A percentile compares a stretch with the other conserved stretches of the same genome.
Evolutionary conservation across 805 yeast species (phyloP).

Genomic region (Nakazawaea holstii): DNA sequence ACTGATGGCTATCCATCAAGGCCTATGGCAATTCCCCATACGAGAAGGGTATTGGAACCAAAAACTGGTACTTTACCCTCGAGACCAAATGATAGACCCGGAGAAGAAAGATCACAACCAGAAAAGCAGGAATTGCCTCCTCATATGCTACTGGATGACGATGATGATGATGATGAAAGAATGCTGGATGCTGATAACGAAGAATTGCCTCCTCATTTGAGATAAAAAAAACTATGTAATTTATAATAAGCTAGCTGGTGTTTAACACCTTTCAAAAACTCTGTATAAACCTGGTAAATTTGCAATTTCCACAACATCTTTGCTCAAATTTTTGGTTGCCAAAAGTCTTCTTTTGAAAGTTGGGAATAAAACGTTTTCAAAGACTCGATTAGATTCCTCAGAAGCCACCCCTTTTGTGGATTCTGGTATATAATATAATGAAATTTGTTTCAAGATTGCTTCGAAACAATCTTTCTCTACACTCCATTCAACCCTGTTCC

Average conservation of each 20-base stretch:
- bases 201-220: constrained; percentile 11
- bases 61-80: constrained; percentile 4
- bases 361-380: constrained; percentile 66
- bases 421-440: constrained; percentile 70
- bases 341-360: constrained; percentile 54
- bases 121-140: constrained; percentile 6
- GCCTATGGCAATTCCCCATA: not conserved
- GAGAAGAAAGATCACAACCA: not conserved
- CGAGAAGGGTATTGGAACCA: constrained; percentile 6
- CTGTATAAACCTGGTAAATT: constrained; percentile 85
- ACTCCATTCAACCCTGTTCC: constrained; percentile 53
- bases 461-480: constrained; percentile 66
- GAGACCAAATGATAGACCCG: not conserved
- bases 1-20: not conserved
- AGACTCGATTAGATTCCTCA: constrained; percentile 19
- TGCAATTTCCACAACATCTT: constrained; percentile 77
- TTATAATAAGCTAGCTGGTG: not conserved
- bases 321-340: constrained; percentile 49
- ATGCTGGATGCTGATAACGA: constrained; percentile 4
- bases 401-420: constrained; percentile 17
- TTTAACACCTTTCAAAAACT: constrained; percentile 89
- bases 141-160: constrained; percentile 2
- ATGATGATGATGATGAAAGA: not conserved
- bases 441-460: constrained; percentile 61
- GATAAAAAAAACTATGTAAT: not conserved